Evolutionary conservation across 352 stramenopile species (phyloP).

Genomic region (Phytophthora ohioensis): DNA sequence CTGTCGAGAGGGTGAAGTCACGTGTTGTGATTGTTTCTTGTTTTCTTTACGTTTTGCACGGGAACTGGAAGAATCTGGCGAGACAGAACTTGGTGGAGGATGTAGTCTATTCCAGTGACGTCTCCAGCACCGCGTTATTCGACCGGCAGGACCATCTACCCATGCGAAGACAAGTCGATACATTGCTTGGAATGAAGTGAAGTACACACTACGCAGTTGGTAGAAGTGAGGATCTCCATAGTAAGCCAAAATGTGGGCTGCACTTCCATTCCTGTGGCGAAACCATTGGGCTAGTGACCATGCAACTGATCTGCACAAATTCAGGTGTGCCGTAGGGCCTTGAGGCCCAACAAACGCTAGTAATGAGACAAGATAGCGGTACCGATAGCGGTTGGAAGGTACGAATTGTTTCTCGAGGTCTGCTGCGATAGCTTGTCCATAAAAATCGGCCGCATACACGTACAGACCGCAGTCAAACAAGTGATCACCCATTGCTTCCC

Average conservation of each 20-base stretch:
- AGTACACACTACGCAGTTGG: constrained; percentile 44
- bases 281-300: constrained; percentile 46
- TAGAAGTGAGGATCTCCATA: constrained; percentile 45
- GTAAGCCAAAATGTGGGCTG: constrained; percentile 1
- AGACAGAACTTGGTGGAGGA: neutral
- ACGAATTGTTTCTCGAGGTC: neutral
- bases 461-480: constrained; percentile 46
- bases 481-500: constrained; percentile 32
- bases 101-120: constrained; percentile 5
- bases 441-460: constrained; percentile 52
- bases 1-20: neutral
- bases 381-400: constrained; percentile 27
- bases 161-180: constrained; percentile 48
- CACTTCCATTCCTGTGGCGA: neutral
- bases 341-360: constrained; percentile 33
- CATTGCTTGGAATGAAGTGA: constrained; percentile 41
- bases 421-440: constrained; percentile 18
- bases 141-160: constrained; percentile 41
- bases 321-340: constrained; percentile 20
- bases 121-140: constrained; percentile 50
- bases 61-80: neutral
- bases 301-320: constrained; percentile 30
- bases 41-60: constrained; percentile 8
- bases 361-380: constrained; percentile 39
- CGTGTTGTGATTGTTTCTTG: constrained; percentile 10